A percentile compares a stretch with the other conserved stretches of the same genome.
phyloP scores from a whole-genome alignment of 2,329 filamentous ascomycete genomes.

The Penicillium capsulatum region DNA sequence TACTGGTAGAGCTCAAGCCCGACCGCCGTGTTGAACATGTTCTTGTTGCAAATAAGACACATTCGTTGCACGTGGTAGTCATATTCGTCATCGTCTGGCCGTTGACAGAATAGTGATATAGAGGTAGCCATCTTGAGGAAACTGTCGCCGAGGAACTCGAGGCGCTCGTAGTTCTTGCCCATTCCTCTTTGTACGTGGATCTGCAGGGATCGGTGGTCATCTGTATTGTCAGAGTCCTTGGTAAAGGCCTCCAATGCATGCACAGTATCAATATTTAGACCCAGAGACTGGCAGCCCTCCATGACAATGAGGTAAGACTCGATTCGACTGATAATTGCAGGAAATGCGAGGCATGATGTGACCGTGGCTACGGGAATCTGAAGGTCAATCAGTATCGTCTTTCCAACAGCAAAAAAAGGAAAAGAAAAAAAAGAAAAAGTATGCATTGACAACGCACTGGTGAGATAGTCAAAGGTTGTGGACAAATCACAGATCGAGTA shows the following conservation, averaged over 20 bases:
- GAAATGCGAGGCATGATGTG: conserved; percentile 69
- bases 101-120: conserved; percentile 73
- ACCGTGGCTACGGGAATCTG: conserved; percentile 68
- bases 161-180: conserved; percentile 89
- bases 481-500: conserved; percentile 63
- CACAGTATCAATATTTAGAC: conserved; percentile 59
- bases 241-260: conserved; percentile 86
- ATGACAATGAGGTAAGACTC: conserved; percentile 76
- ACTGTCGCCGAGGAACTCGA: conserved; percentile 89
- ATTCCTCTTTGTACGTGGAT: conserved; percentile 77
- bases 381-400: neutral
- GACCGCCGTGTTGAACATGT: conserved; percentile 73
- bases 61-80: conserved; percentile 88
- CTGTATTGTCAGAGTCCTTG: conserved; percentile 82
- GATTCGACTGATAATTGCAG: conserved; percentile 77
- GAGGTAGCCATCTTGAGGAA: conserved; percentile 96
- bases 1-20: conserved; percentile 65
- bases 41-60: conserved; percentile 85
- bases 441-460: conserved; percentile 52
- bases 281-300: conserved; percentile 66
- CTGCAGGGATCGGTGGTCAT: conserved; percentile 64
- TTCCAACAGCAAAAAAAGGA: neutral
- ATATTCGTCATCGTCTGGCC: conserved; percentile 75
- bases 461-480: conserved; percentile 73
- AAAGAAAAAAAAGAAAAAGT: neutral